Conservation (phyloP, 139 green algal species). For the Micractinium sp. region DNA sequence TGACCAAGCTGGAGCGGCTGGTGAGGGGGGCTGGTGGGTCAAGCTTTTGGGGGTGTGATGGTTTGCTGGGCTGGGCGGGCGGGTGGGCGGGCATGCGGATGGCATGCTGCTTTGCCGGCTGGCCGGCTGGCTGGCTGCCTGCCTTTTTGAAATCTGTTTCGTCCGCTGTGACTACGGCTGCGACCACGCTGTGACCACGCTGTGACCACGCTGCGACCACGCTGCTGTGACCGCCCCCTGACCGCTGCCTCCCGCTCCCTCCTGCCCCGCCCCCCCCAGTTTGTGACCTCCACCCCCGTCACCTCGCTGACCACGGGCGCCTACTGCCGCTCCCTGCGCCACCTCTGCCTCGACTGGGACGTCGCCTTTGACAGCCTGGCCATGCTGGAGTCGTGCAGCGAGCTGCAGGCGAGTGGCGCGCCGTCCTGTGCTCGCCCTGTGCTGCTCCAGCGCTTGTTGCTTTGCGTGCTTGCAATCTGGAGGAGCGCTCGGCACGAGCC, state of each 20-base stretch:
- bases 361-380: constrained; percentile 1
- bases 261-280: neutral
- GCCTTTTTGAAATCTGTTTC: too few species aligned
- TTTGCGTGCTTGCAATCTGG: too few species aligned
- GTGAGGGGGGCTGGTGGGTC: neutral
- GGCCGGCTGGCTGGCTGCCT: neutral
- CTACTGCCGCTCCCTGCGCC: constrained; percentile 25
- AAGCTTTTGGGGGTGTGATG: too few species aligned
- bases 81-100: neutral
- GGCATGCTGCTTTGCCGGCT: neutral
- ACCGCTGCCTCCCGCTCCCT: neutral
- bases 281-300: constrained; percentile 16
- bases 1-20: constrained; percentile 19
- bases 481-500: too few species aligned
- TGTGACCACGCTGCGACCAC: neutral
- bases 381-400: constrained; percentile 18
- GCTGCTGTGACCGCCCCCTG: neutral
- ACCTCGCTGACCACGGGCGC: neutral
- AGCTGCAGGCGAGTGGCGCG: neutral
- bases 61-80: too few species aligned
- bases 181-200: neutral
- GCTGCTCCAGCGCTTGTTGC: neutral
- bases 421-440: neutral
- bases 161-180: too few species aligned
- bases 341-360: constrained; percentile 29